Conservation (phyloP, 805 yeast genomes). For the Teunomyces barrocoloradensis region DNA sequence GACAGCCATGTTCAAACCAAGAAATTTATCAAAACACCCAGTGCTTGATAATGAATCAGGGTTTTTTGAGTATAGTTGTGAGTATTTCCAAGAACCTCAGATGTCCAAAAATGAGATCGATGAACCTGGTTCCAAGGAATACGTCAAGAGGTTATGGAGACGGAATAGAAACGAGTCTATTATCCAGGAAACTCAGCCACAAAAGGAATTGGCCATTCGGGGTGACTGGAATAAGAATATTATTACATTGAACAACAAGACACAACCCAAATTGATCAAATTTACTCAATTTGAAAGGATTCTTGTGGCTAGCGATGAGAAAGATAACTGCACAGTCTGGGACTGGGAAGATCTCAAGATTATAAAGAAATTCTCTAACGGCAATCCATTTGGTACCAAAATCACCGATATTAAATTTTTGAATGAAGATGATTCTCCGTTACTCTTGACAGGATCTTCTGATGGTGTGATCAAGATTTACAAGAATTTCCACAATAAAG, state of each 20-base stretch:
- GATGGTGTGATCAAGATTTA: slow-evolving; percentile 93
- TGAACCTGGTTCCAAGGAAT: slow-evolving; percentile 88
- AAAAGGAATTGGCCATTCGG: slow-evolving; percentile 74
- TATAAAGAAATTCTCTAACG: slow-evolving; percentile 71
- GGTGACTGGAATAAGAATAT: slow-evolving; percentile 81
- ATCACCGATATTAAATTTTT: slow-evolving; percentile 82
- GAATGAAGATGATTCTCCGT: slow-evolving; percentile 89
- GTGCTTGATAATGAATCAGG: slow-evolving; percentile 56
- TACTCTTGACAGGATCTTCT: slow-evolving; percentile 82
- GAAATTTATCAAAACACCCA: slow-evolving; percentile 36
- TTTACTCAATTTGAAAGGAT: slow-evolving; percentile 92
- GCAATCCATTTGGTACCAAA: slow-evolving; percentile 83
- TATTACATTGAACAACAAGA: slow-evolving; percentile 60
- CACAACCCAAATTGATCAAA: slow-evolving; percentile 75
- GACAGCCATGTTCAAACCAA: slow-evolving; percentile 51
- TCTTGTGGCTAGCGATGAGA: slow-evolving; percentile 76
- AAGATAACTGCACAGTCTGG: slow-evolving; percentile 80
- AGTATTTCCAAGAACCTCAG: slow-evolving; percentile 95
- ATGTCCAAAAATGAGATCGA: slow-evolving; percentile 81
- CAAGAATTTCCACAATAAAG: slow-evolving; percentile 62
- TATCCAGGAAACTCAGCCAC: slow-evolving; percentile 85
- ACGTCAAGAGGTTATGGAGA: slow-evolving; percentile 81
- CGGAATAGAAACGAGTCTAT: slow-evolving; percentile 84
- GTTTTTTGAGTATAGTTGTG: slow-evolving; percentile 75
- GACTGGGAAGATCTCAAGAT: slow-evolving; percentile 72